Base-by-base conservation (phyloP, 2,329 filamentous ascomycete genomes). In the Beauveria sp. region DNA sequence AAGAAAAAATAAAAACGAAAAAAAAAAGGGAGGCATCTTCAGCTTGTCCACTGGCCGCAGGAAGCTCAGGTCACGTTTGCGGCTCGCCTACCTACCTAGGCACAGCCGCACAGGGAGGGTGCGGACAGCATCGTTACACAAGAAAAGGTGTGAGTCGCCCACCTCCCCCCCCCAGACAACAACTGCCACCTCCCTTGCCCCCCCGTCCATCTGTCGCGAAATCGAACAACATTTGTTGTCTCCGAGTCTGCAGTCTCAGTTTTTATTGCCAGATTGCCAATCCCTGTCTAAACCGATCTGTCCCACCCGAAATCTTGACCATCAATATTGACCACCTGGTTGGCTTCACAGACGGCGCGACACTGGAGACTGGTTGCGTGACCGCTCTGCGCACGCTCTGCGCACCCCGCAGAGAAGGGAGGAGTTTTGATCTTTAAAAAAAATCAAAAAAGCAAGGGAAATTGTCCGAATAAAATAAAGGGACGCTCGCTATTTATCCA, bases 21-120 rank as follows among this genome's bases (percentile, higher is more conserved):
- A 43, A 20, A 40, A 53, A 10, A 40, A n/a, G n/a, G 8, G 5
- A 40, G 18, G 2, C 28, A 28, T 22, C 54, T 43, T 48, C 40
- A 46, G 57, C 57, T 60, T 38, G 57, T 52, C 24, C n/a, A 24
- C 40, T 40, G 49, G 57, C 57, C 57, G 57, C 57, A 60, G 40
- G 48, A 60, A 45, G 48, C 22, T 18, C 18, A 18, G 18, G 48
- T 60, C 57, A 60, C 48, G 57, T 60, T 60, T 51, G 48, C 38
- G 5, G 5, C 10, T 34, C 14, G 31, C 12, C 12, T 34, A 14
- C 12, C 12, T 34, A 12, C 4, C 22, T 22, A 22, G 22, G 22
- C 22, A 22, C 22, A 22, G 22, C 22, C 2, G 31, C 31, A 34
- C 31, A 34, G 31, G 31, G 31, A 14, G 31, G 31, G 31, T 34